Evolutionary conservation across 2,329 filamentous ascomycete species (phyloP), one percentile per base, ranked within the genome.

Genomic region (Hymenoscyphus salicellus): DNA sequence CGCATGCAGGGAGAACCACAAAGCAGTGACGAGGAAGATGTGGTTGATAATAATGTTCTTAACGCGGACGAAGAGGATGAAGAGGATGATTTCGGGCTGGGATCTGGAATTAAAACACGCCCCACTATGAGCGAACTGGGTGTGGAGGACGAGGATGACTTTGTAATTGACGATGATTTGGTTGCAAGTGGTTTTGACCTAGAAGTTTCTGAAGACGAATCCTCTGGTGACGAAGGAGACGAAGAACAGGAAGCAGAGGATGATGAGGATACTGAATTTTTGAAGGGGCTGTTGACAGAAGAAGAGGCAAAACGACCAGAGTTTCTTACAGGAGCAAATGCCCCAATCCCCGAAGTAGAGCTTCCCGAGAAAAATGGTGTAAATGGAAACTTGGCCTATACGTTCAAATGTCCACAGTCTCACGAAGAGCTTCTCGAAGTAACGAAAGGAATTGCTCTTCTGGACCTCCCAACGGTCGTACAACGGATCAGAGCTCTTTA

Each of bases 61-160:
- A 71, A 74, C 0, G 75, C 77, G n/a, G 77, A 80, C 11, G 74
- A 75, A 7, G 71, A 75, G 0, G 75, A 78, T 26, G 77, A 80
- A 4, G 82, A 81, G 16, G 81, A 85, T 0, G 84, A 86, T 36
- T 90, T 86, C 74, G 84, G 84, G 2, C 78, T 89, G 17, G 87
- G 87, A 38, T 75, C 77, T 58, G 86, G 86, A 55, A 85, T 89
- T 68, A 84, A 80, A 71, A 78, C 80, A 61, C 80, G 82, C 28
- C 73, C 70, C 32, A 26, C 43, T 41, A 71, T 68, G 62, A 81
- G 84, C 11, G 84, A 89, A 64, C 77, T 93, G 20, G 91, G 88
- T 5, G 89, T 96, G 38, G 93, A 97, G 69, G 94, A 97, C 71
- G 94, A 98, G 75, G 94, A 98, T 72, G 92, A 97, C 71, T 98